phyloP scores from a whole-genome alignment of 306 rosid species.

The Acacia crassicarpa region DNA sequence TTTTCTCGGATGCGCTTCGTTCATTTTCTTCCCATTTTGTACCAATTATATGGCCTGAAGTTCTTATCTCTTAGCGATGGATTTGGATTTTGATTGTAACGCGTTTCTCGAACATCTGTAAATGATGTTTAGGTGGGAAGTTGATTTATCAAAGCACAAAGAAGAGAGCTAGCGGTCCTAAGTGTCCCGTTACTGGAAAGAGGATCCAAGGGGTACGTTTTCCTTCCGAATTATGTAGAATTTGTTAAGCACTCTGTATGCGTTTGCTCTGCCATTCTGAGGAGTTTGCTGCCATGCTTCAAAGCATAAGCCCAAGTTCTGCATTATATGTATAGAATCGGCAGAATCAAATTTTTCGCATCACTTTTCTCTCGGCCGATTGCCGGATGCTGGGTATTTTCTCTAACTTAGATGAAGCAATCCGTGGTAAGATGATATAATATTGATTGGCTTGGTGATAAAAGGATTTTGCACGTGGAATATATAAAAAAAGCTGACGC shows the following conservation, averaged over 20 bases:
- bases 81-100: background rate
- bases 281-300: conserved; percentile 9
- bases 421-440: background rate
- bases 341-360: background rate
- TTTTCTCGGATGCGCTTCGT: background rate
- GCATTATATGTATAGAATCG: background rate
- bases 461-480: background rate
- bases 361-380: background rate
- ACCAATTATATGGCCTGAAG: background rate
- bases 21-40: background rate
- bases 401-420: background rate
- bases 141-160: conserved; percentile 78
- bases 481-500: background rate
- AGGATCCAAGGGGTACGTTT: conserved; percentile 86
- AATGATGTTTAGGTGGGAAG: conserved; percentile 63
- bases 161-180: conserved; percentile 97
- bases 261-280: background rate
- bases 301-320: background rate
- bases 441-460: background rate
- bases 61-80: background rate
- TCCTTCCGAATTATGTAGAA: background rate
- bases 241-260: background rate
- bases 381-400: background rate
- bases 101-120: background rate
- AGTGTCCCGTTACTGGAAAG: conserved; percentile 93